These are phyloP conservation scores for Hordeum pubiflorum DNA, from an alignment of 202 grass and related monocot genomes.

Conservation along the genomic window DNA sequence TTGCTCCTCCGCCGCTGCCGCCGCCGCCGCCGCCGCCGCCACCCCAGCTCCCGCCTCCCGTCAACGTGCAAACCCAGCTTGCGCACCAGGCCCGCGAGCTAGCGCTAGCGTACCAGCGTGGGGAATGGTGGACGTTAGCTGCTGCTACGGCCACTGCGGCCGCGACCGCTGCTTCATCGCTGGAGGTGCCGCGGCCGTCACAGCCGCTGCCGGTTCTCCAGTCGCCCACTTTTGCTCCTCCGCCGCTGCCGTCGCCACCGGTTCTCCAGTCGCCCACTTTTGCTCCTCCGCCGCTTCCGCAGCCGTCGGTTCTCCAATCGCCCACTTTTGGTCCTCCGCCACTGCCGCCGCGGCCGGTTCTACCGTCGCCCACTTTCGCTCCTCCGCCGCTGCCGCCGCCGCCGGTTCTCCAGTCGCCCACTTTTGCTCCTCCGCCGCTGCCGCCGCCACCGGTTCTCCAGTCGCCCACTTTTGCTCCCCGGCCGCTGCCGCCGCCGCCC, in stretches of 20 bases:
- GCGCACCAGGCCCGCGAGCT: constrained; percentile 43
- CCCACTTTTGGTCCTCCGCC: neutral
- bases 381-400: neutral
- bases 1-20: neutral
- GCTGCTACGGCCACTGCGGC: neutral
- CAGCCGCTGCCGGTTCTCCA: neutral
- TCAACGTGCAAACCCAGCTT: neutral
- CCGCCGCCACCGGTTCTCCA: neutral
- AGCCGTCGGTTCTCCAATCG: no score
- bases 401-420: neutral
- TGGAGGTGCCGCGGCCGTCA: neutral
- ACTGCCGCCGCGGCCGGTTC: neutral
- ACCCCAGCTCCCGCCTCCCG: neutral
- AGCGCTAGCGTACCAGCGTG: constrained; percentile 28
- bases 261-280: no score
- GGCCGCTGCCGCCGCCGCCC: neutral
- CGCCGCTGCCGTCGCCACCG: neutral
- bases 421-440: neutral
- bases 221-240: neutral
- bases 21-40: neutral
- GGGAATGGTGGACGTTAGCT: neutral
- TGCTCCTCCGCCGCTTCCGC: no score
- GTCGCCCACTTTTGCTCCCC: neutral
- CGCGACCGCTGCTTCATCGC: no score
- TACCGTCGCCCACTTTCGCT: neutral